Evolutionary conservation across 306 rosid species (phyloP).

Genomic region (Quercus ilex): DNA sequence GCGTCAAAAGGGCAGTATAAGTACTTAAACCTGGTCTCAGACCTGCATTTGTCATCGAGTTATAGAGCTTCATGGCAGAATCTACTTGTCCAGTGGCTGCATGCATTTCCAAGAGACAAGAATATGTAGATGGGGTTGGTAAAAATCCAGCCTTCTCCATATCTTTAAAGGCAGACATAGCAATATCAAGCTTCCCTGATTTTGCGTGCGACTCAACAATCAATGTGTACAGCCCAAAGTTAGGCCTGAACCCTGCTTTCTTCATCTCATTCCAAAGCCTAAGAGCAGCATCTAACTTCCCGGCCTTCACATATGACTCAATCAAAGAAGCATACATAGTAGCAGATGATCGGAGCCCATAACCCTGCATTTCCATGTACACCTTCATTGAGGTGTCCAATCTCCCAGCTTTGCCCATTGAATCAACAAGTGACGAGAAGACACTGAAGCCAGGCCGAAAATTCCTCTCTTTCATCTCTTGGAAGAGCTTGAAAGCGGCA

Average conservation of each 20-base stretch:
- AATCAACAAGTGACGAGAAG: slow-evolving; percentile 80
- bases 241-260: slow-evolving; percentile 81
- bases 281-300: slow-evolving; percentile 80
- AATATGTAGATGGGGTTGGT: slow-evolving; percentile 86
- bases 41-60: slow-evolving; percentile 92
- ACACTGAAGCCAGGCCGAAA: slow-evolving; percentile 57
- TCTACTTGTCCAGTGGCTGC: slow-evolving; percentile 90
- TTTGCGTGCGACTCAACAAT: slow-evolving; percentile 85
- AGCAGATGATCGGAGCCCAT: slow-evolving; percentile 68
- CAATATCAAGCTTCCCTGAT: slow-evolving; percentile 88
- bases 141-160: slow-evolving; percentile 99
- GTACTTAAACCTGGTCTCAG: slow-evolving; percentile 83
- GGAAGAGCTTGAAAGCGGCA: slow-evolving; percentile 83
- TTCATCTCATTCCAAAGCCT: slow-evolving; percentile 97
- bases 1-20: slow-evolving; percentile 67
- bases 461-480: slow-evolving; percentile 73
- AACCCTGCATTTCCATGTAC: slow-evolving; percentile 87
- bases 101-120: slow-evolving; percentile 92
- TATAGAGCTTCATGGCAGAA: slow-evolving; percentile 81
- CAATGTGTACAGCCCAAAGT: slow-evolving; percentile 90
- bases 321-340: slow-evolving; percentile 64
- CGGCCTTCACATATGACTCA: slow-evolving; percentile 91
- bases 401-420: slow-evolving; percentile 94
- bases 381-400: slow-evolving; percentile 80
- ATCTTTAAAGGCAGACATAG: slow-evolving; percentile 78